Base-by-base conservation (phyloP, 2,329 filamentous ascomycete genomes). In the Pseudocercospora cruenta region DNA sequence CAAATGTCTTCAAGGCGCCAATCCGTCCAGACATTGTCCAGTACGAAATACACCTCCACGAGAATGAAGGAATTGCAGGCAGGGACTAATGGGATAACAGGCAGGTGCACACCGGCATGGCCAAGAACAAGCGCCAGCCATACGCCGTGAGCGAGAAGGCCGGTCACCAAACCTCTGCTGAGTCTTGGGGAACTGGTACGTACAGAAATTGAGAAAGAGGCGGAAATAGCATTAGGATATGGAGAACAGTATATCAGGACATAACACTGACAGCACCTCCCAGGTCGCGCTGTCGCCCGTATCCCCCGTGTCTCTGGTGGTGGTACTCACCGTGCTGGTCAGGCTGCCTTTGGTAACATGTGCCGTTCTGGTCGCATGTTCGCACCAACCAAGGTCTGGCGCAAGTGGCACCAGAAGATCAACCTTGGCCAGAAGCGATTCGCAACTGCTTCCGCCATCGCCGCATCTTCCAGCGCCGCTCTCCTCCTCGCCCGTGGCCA, bases 131-230 rank as follows among this genome's bases (percentile, higher is more conserved):
- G 91, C 91, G 95, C 83, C 95, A 99, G 87, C 94, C 95, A 78
- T 99, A 99, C 85, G 90, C 95, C 80, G 95, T 99, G 88, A 97
- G 93, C 91, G 94, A 98, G 91, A 99, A 99, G 92, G 95, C 95
- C 82, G 95, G 95, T 87, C 95, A 99, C 87, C 95, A 99, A 88
- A 99, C 95, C 82, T 97, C 93, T 85, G 95, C 95, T 82, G 95
- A 99, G 89, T 99, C 96, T 76, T 99, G 95, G 95, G 94, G 94
- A 90, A 98, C 94, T 87, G 94, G 93, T 96, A 76, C 67, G 72
- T 79, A 64, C 69, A 70, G 28, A 65, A 26, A 39, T n/a, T 4
- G 53, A 24, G 67, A 26, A 51, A 59, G 58, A 70, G 60, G 58
- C 62, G 67, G 31, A 28, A 4, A 33, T 51, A 60, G 58, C 19